A percentile compares a stretch with the other conserved stretches of the same genome.
Evolutionary conservation across 2,329 filamentous ascomycete species (phyloP).

Genomic region (Colletotrichum tamarilloi): DNA sequence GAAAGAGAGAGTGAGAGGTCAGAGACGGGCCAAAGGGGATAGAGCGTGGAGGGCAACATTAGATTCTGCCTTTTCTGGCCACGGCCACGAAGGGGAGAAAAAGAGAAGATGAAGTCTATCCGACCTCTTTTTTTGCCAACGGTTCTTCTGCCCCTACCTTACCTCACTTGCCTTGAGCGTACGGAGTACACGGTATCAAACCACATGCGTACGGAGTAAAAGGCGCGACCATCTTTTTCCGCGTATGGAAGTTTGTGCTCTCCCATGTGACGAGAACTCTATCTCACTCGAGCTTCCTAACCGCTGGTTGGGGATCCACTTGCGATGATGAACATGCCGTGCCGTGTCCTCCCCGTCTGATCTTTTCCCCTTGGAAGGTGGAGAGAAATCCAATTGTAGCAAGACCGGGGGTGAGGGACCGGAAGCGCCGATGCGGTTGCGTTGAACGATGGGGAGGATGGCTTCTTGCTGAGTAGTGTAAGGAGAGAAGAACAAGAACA

Average conservation of each 20-base stretch:
- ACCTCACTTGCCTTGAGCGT: no score
- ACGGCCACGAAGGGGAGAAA: background rate
- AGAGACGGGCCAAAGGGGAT: background rate
- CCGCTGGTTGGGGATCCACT: background rate
- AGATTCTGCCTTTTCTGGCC: background rate
- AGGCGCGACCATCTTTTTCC: background rate
- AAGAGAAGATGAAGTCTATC: background rate
- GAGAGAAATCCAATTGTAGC: background rate
- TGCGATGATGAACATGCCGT: background rate
- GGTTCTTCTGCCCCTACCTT: constrained; percentile 2
- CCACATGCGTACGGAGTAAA: no score
- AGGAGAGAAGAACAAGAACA: no score
- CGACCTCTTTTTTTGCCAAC: constrained; percentile 6
- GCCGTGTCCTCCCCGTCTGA: constrained; percentile 5
- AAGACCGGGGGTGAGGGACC: background rate
- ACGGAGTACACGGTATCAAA: no score
- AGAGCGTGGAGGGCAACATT: background rate
- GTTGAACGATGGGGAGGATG: background rate
- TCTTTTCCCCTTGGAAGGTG: background rate
- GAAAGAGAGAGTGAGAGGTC: background rate
- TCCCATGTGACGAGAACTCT: constrained; percentile 12
- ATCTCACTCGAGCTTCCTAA: background rate
- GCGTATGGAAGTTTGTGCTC: background rate
- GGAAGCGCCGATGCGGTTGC: constrained; percentile 1
- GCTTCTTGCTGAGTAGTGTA: no score